phyloP scores from a whole-genome alignment of 2,329 filamentous ascomycete species.

The Cadophora malorum region DNA sequence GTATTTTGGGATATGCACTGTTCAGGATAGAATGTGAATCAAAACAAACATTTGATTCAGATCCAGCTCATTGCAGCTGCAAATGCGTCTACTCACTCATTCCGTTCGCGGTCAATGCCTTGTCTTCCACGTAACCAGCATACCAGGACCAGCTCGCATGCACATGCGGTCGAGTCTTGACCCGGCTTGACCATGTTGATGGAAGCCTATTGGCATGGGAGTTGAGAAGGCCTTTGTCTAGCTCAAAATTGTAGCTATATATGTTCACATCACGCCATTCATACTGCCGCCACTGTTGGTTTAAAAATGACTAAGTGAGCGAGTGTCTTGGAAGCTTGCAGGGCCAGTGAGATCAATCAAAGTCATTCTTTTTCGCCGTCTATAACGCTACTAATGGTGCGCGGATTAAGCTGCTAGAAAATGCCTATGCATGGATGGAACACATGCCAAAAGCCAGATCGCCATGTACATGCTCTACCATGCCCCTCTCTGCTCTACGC shows the following conservation, averaged over 20 bases:
- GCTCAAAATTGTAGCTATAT: neutral
- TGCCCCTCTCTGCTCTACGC: neutral
- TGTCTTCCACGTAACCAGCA: neutral
- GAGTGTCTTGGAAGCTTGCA: neutral
- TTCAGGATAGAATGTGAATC: neutral
- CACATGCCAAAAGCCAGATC: slow-evolving; percentile 11
- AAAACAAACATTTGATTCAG: neutral
- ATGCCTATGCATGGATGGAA: slow-evolving; percentile 4
- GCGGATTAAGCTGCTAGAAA: slow-evolving; percentile 15
- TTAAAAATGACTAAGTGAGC: neutral
- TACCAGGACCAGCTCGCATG: neutral
- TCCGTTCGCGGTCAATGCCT: neutral
- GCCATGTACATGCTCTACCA: neutral
- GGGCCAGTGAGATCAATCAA: neutral
- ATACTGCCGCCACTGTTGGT: neutral
- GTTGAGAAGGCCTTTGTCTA: neutral
- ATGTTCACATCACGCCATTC: neutral
- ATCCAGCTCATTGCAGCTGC: neutral
- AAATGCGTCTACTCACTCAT: neutral
- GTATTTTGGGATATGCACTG: neutral
- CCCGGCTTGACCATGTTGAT: slow-evolving; percentile 4
- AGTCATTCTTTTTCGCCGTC: slow-evolving; percentile 22
- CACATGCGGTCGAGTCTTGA: neutral
- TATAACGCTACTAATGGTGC: slow-evolving; percentile 12
- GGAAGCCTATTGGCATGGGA: neutral